Base-by-base conservation (phyloP, 2,329 filamentous ascomycete species). In the Penicillium sp. region DNA sequence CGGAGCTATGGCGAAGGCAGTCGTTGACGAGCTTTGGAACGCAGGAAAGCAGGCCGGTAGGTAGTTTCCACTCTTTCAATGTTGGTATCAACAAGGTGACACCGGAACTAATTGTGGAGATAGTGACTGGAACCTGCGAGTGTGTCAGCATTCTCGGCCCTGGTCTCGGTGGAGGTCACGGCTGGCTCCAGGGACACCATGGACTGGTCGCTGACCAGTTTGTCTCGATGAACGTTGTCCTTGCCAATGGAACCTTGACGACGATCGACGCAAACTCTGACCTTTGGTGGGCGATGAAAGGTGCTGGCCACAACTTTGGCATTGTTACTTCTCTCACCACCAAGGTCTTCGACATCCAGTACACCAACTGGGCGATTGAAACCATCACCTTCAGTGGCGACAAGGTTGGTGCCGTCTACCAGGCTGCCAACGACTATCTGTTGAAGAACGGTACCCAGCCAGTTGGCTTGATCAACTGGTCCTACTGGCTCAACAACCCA, bases 231-330 rank as follows among this genome's bases (percentile, higher is more conserved):
- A 78, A 82, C 22, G 65, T 86, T 1, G 82, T 85, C 0, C 74
- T 85, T 0, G 81, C 82, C 5, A 71, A 83, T 60, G 83, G 84
- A 14, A 75, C 68, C 10, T 52, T 77, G 49, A 59, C 69, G 6
- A 78, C 73, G 0, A 70, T 82, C 1, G 78, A 55, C 67, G 72
- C 40, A 11, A 70, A 73, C 7, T 78, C 79, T 0, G 83, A 86
- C 37, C 76, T 87, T 9, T 86, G 77, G 68, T 87, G 83, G 84
- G 84, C 76, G 1, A 76, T 87, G 63, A 75, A 77, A 50, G 84
- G 84, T 4, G 84, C 83, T 2, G 84, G 83, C 1, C 81, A 85
- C 59, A 86, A 86, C 69, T 86, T 86, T 58, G 84, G 84, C 41
- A 79, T 86, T 54, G 80, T 86, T 16, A 84, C 81, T 1, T 77